These are phyloP conservation scores for Eucalyptus pumila DNA, from an alignment of 345 rosid genomes.

Conservation along the genomic window DNA sequence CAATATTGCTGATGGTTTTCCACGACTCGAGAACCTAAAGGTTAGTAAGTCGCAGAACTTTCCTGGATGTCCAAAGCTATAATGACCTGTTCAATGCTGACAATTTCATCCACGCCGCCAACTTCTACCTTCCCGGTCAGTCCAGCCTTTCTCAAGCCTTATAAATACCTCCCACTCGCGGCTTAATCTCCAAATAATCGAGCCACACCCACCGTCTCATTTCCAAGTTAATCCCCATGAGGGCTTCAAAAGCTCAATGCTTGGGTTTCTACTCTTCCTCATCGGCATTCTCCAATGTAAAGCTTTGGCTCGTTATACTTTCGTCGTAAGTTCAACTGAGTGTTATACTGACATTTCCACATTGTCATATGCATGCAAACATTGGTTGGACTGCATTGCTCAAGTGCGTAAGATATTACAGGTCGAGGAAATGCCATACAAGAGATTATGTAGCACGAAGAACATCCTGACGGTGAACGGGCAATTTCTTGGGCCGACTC, in stretches of 20 bases:
- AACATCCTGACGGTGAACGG: slow-evolving; percentile 18
- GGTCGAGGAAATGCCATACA: slow-evolving; percentile 12
- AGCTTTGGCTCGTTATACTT: background rate
- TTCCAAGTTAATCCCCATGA: background rate
- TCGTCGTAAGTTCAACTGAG: background rate
- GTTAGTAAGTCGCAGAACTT: background rate
- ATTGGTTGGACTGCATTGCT: background rate
- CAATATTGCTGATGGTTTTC: too few relatives aligned
- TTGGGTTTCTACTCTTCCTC: background rate
- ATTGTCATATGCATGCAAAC: background rate
- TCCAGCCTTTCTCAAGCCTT: background rate
- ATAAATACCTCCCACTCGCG: background rate
- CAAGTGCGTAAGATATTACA: background rate
- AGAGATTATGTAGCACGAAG: slow-evolving; percentile 17
- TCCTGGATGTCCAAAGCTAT: background rate
- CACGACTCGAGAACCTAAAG: too few relatives aligned
- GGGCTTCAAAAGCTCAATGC: background rate
- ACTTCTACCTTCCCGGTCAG: background rate
- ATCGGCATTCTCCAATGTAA: background rate
- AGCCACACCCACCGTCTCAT: background rate
- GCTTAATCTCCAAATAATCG: background rate
- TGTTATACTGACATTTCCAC: background rate
- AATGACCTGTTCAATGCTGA: background rate
- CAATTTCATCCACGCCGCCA: background rate
- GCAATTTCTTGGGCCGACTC: slow-evolving; percentile 13